Evolutionary conservation across 2,329 filamentous ascomycete genomes (phyloP), one percentile per base, ranked within the genome.

Genomic region (Exophiala aquamarina): DNA sequence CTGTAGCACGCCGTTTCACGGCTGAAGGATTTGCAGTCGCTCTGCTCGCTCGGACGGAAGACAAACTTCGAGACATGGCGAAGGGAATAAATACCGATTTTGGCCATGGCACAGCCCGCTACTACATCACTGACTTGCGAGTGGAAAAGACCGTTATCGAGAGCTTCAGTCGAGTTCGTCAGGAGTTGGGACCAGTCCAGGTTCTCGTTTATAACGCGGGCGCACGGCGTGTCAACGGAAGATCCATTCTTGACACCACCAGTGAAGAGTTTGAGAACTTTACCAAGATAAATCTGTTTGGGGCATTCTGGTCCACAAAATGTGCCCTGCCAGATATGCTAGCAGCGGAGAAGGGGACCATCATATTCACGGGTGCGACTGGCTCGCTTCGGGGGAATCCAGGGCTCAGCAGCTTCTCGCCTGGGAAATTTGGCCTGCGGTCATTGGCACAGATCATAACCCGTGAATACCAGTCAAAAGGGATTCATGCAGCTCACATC

Each of bases 401-500:
- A 2, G 53, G 53, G 19, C 53, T 56, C 13, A 41, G 38, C 18
- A 49, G 44, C 37, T 56, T 56, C 44, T 53, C 53, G 44, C 53
- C 53, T 5, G 53, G 53, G 29, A 56, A 56, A 54, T 79, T 75
- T 61, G 77, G 73, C 2, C 57, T 77, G 44, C 65, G 77, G 8
- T 75, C 77, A 1, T 60, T 81, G 37, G 66, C 70, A 7, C 75
- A 76, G 55, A 71, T 66, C 36, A 63, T 79, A 29, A 76, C 76
- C 3, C 71, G 70, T 37, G 77, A 81, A 59, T 81, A 79, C 59
- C 76, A 73, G 0, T 75, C 76, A 0, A 65, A 77, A 57, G 77
- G 77, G 8, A 69, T 81, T 4, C 77, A 81, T 61, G 76, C 79
- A 3, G 69, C 71, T 8, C 77, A 81, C 64, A 74, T 74, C 2